A percentile compares a stretch with the other conserved stretches of the same genome.
These are phyloP conservation scores for Creolimax fragrantissima DNA, from an alignment of 78 protist genomes.

Conservation along the genomic window DNA sequence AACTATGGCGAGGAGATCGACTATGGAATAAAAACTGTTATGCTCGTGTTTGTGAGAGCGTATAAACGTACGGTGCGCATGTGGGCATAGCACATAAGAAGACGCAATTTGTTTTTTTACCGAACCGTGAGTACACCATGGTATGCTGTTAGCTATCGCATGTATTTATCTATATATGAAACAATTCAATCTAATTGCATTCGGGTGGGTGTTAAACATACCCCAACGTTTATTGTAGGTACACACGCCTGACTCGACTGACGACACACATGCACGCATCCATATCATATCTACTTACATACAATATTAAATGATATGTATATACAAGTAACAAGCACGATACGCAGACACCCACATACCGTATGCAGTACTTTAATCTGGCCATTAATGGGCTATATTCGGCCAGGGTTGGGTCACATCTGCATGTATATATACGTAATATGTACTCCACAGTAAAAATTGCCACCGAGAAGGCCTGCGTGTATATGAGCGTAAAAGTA, in stretches of 20 bases:
- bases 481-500: too few relatives aligned
- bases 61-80: not conserved
- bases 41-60: not conserved
- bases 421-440: not conserved
- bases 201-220: too few relatives aligned
- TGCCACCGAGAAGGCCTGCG: not conserved
- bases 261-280: not conserved
- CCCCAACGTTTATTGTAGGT: too few relatives aligned
- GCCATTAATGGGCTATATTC: not conserved
- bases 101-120: too few relatives aligned
- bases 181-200: too few relatives aligned
- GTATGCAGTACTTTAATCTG: not conserved
- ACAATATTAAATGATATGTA: not conserved
- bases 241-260: too few relatives aligned
- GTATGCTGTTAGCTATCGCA: too few relatives aligned
- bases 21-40: slow-evolving; percentile 8
- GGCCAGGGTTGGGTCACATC: not conserved
- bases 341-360: not conserved
- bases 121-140: too few relatives aligned
- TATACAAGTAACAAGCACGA: not conserved
- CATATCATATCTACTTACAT: not conserved
- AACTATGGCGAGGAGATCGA: slow-evolving; percentile 14
- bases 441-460: not conserved
- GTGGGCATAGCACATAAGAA: too few relatives aligned
- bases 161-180: too few relatives aligned